Conservation (phyloP, 805 yeast genomes). For the Pichia manshurica region DNA sequence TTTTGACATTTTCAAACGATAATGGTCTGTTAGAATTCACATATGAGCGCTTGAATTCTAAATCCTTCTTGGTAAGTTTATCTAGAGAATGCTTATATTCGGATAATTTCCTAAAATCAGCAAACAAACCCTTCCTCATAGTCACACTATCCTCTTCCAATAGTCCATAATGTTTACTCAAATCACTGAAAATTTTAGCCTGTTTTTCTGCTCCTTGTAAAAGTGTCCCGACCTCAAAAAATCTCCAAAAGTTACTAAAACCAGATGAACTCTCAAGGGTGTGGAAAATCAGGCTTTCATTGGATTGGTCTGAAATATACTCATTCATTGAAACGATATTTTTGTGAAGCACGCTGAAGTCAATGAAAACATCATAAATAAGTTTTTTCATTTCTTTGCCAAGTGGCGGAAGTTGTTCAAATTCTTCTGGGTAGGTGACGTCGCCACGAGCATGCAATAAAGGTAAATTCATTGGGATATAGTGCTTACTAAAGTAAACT, state of each 20-base stretch:
- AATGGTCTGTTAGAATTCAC: conserved; percentile 14
- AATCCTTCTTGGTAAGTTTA: conserved; percentile 1
- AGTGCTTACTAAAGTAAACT: conserved; percentile 19
- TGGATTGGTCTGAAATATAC: conserved; percentile 24
- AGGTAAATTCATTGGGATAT: conserved; percentile 24
- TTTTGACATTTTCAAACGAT: conserved; percentile 18
- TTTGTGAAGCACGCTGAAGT: conserved; percentile 21
- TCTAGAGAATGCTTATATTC: conserved; percentile 11
- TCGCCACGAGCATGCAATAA: conserved; percentile 18
- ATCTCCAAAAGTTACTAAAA: conserved; percentile 28
- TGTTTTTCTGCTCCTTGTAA: conserved; percentile 11
- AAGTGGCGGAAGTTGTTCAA: conserved; percentile 15
- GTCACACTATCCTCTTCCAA: neutral
- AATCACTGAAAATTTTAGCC: neutral
- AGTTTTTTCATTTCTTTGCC: conserved; percentile 25
- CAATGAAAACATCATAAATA: conserved; percentile 28
- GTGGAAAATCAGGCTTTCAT: conserved; percentile 17
- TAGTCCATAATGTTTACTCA: neutral
- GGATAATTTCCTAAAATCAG: conserved; percentile 12
- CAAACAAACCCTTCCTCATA: conserved; percentile 8
- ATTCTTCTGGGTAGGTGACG: conserved; percentile 20
- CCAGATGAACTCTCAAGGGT: conserved; percentile 20
- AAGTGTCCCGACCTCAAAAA: conserved; percentile 25
- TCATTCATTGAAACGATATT: conserved; percentile 19
- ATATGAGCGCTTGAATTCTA: neutral